A percentile compares a stretch with the other conserved stretches of the same genome.
phyloP scores from a whole-genome alignment of 2,329 filamentous ascomycete genomes.

The Aspergillus sp. region DNA sequence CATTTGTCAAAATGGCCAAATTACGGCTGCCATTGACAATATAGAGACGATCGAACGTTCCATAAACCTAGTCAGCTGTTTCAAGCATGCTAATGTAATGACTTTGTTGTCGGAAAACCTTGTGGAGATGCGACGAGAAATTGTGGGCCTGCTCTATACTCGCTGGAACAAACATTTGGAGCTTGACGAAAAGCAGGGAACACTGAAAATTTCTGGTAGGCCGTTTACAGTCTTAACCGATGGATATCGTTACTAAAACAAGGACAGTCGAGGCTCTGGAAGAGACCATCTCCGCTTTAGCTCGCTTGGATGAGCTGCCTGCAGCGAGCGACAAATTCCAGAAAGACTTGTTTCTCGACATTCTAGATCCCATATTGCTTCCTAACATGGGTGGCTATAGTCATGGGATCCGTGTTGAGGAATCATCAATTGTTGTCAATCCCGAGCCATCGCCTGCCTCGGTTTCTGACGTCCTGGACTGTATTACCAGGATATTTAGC shows the following conservation, averaged over 20 bases:
- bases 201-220: conserved; percentile 61
- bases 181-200: conserved; percentile 57
- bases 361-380: conserved; percentile 36
- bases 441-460: conserved; percentile 25
- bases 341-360: conserved; percentile 29
- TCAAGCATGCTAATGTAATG: conserved; percentile 38
- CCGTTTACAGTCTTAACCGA: not conserved
- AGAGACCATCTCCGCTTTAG: conserved; percentile 32
- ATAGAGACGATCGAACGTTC: conserved; percentile 46
- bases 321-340: conserved; percentile 33
- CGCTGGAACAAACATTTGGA: conserved; percentile 71
- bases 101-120: conserved; percentile 64
- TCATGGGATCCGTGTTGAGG: conserved; percentile 26
- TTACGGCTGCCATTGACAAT: conserved; percentile 50
- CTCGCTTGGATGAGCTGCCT: conserved; percentile 32
- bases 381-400: conserved; percentile 26
- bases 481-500: conserved; percentile 46
- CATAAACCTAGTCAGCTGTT: conserved; percentile 28
- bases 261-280: conserved; percentile 24
- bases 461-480: conserved; percentile 41
- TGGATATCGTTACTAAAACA: conserved; percentile 3
- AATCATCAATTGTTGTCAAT: conserved; percentile 29
- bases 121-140: conserved; percentile 64
- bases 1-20: conserved; percentile 45
- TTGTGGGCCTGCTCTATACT: conserved; percentile 65